phyloP scores from a whole-genome alignment of 768 basidiomycete genomes.

The Sporobolomyces phaffii region DNA sequence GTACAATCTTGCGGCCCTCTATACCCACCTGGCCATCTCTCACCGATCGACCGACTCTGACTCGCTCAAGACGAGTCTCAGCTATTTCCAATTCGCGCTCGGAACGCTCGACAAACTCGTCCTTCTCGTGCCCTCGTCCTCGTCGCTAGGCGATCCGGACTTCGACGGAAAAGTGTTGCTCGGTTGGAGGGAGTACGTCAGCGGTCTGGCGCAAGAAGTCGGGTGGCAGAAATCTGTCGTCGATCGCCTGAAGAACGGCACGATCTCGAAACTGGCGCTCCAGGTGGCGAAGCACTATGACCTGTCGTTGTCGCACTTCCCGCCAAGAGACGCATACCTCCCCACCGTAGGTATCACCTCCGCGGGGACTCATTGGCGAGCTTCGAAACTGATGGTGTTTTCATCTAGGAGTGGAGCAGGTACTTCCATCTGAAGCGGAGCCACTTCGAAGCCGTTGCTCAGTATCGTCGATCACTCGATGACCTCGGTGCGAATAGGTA shows the following conservation, averaged over 20 bases:
- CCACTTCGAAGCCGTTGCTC: slow-evolving; percentile 85
- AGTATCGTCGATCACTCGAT: slow-evolving; percentile 79
- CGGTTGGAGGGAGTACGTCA: slow-evolving; percentile 71
- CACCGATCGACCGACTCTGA: slow-evolving; percentile 54
- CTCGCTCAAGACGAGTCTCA: slow-evolving; percentile 75
- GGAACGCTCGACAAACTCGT: slow-evolving; percentile 63
- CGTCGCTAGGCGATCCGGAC: slow-evolving; percentile 34
- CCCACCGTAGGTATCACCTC: too few relatives aligned
- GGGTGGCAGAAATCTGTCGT: slow-evolving; percentile 88
- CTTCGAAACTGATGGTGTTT: too few relatives aligned
- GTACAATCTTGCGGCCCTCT: slow-evolving; percentile 82
- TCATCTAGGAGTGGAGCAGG: slow-evolving; percentile 75
- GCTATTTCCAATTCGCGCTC: slow-evolving; percentile 69
- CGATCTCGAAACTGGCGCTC: slow-evolving; percentile 75
- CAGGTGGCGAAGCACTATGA: slow-evolving; percentile 65
- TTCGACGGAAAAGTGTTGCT: slow-evolving; percentile 58
- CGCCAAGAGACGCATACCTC: too few relatives aligned
- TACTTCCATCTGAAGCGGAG: slow-evolving; percentile 74
- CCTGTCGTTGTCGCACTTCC: slow-evolving; percentile 19
- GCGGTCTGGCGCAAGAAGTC: slow-evolving; percentile 90
- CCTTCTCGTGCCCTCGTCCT: slow-evolving; percentile 46
- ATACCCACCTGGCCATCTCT: slow-evolving; percentile 66
- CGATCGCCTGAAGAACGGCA: slow-evolving; percentile 68
- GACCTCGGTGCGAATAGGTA: slow-evolving; percentile 62
- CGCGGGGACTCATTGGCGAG: too few relatives aligned